These are phyloP conservation scores for Pseudevernia furfuracea DNA, from an alignment of 495 filamentous ascomycete genomes.

Conservation along the genomic window DNA sequence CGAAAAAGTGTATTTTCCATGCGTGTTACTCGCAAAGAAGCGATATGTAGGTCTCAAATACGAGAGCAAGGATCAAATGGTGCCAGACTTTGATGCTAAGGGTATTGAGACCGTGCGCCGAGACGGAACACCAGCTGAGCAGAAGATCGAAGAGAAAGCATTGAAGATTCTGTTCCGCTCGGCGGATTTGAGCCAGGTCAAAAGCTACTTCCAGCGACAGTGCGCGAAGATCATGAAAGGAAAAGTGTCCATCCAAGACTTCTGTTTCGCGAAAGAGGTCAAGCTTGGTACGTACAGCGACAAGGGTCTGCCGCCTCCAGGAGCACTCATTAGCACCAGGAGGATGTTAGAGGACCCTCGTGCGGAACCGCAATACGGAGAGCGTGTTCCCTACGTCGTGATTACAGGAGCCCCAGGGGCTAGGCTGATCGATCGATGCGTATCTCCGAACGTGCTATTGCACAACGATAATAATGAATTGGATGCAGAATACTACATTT, in stretches of 20 bases:
- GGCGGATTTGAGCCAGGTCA: constrained; percentile 80
- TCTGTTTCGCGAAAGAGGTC: constrained; percentile 89
- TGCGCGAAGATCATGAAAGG: constrained; percentile 91
- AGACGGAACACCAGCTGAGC: constrained; percentile 90
- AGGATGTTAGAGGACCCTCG: constrained; percentile 80
- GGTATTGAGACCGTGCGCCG: constrained; percentile 94
- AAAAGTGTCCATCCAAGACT: constrained; percentile 84
- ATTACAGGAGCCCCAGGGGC: constrained; percentile 80
- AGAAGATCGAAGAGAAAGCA: constrained; percentile 95
- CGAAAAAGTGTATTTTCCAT: constrained; percentile 96
- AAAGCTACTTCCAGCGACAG: constrained; percentile 82
- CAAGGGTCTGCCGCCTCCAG: constrained; percentile 69
- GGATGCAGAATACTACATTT: constrained; percentile 96
- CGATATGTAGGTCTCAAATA: constrained; percentile 98
- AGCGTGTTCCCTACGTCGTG: constrained; percentile 91
- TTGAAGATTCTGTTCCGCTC: constrained; percentile 85
- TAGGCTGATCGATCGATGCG: constrained; percentile 79
- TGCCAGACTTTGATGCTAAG: constrained; percentile 94
- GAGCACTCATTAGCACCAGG: constrained; percentile 75
- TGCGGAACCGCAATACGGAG: constrained; percentile 88
- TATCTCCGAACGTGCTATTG: constrained; percentile 78
- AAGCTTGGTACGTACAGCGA: constrained; percentile 85
- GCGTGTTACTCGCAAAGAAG: constrained; percentile 90
- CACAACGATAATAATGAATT: constrained; percentile 67
- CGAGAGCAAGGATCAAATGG: constrained; percentile 64